Evolutionary conservation across 768 basidiomycete species (phyloP).

Genomic region (Hericium coralloides): DNA sequence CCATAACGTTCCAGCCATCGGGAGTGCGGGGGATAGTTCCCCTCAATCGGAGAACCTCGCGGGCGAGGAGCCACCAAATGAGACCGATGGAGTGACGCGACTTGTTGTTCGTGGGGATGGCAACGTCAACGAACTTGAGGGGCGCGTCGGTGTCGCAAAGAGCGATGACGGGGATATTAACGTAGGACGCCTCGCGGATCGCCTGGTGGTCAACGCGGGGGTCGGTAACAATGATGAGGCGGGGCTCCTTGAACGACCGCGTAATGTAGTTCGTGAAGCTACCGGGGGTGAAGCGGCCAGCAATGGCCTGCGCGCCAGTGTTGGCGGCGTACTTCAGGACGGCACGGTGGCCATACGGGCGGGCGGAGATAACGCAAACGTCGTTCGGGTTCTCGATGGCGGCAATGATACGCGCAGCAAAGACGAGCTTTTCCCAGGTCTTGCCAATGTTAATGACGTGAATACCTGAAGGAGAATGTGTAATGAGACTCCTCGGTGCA

Average conservation of each 20-base stretch:
- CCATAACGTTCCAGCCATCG: slow-evolving; percentile 98
- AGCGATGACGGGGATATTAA: slow-evolving; percentile 99
- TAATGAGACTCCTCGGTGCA: slow-evolving; percentile 9
- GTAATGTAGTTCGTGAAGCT: slow-evolving; percentile 99
- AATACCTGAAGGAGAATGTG: slow-evolving; percentile 53
- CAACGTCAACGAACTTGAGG: slow-evolving; percentile 95
- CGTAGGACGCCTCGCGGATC: slow-evolving; percentile 98
- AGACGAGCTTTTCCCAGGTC: slow-evolving; percentile 99
- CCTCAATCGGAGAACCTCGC: slow-evolving; percentile 93
- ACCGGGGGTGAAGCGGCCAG: slow-evolving; percentile 98
- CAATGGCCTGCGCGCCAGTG: slow-evolving; percentile 97
- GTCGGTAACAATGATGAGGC: slow-evolving; percentile 96
- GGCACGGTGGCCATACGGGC: slow-evolving; percentile 98
- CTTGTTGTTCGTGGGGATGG: slow-evolving; percentile 99
- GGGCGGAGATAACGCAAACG: slow-evolving; percentile 95
- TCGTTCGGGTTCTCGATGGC: slow-evolving; percentile 98
- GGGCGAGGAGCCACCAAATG: slow-evolving; percentile 94
- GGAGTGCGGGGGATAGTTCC: slow-evolving; percentile 87
- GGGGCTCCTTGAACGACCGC: slow-evolving; percentile 99
- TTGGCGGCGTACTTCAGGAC: slow-evolving; percentile 98
- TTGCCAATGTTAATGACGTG: slow-evolving; percentile 98
- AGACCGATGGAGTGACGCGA: slow-evolving; percentile 95
- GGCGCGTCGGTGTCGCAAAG: slow-evolving; percentile 98
- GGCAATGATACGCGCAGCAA: slow-evolving; percentile 96
- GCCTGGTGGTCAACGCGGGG: slow-evolving; percentile 99